Percentiles rank a stretch among this genome's conserved stretches.
phyloP scores from a whole-genome alignment of 208 protist species.

The Jaenimonas drosophilae region DNA sequence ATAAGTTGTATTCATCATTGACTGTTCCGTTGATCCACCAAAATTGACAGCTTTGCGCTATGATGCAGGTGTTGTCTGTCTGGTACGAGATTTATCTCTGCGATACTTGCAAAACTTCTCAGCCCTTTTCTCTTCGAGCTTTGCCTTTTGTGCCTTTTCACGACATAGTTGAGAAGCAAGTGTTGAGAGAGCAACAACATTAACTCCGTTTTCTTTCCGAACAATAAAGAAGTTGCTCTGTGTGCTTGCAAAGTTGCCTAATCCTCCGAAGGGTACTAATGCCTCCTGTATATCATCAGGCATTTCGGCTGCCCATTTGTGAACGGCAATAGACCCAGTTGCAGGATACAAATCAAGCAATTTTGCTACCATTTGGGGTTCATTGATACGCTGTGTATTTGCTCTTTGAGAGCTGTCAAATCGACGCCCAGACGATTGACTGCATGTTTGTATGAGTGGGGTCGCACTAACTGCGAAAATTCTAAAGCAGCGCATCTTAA shows the following conservation, averaged over 20 bases:
- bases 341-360: neutral
- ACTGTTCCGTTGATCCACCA: too few species aligned
- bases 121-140: neutral
- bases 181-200: neutral
- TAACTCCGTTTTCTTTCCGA: conserved; percentile 1
- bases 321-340: neutral
- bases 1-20: too few species aligned
- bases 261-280: neutral
- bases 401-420: neutral
- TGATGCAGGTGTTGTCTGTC: too few species aligned
- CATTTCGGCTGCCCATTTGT: neutral
- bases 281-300: neutral
- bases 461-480: too few species aligned
- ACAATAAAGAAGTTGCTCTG: conserved; percentile 3
- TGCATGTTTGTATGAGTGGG: too few species aligned
- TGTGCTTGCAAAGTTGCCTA: conserved; percentile 1
- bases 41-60: too few species aligned
- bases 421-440: too few species aligned
- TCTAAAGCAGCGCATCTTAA: too few species aligned
- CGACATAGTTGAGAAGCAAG: neutral
- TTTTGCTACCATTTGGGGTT: neutral
- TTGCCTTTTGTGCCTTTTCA: neutral
- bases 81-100: too few species aligned
- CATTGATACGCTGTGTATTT: neutral
- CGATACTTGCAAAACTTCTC: neutral